Evolutionary conservation across 768 basidiomycete species (phyloP).

Genomic region (Floccularia luteovirens): DNA sequence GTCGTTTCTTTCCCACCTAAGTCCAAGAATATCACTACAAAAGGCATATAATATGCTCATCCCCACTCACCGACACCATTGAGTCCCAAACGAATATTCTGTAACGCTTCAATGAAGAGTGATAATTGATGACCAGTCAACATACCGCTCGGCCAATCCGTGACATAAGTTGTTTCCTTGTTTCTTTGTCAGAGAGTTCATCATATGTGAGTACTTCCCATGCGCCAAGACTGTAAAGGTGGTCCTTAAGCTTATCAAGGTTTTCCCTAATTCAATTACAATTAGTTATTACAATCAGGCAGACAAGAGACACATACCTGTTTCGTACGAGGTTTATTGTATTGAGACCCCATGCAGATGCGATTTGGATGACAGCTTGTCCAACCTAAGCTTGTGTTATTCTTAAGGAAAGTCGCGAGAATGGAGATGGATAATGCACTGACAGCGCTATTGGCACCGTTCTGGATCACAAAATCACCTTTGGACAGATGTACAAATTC

Average conservation of each 20-base stretch:
- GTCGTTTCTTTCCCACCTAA: conserved; percentile 59
- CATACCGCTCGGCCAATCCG: conserved; percentile 60
- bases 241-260: conserved; percentile 37
- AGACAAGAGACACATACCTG: conserved; percentile 31
- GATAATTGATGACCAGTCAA: not conserved
- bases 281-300: not conserved
- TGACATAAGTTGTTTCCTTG: conserved; percentile 46
- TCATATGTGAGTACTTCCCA: conserved; percentile 75
- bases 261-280: conserved; percentile 37
- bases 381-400: conserved; percentile 47
- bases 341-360: conserved; percentile 58
- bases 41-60: not conserved
- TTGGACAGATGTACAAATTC: conserved; percentile 56
- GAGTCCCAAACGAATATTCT: conserved; percentile 39
- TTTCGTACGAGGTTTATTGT: conserved; percentile 80
- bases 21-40: conserved; percentile 1
- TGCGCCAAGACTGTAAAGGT: conserved; percentile 58
- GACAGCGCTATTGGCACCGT: conserved; percentile 81
- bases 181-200: conserved; percentile 51
- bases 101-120: not conserved
- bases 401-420: not conserved
- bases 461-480: conserved; percentile 82
- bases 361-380: conserved; percentile 82
- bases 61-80: conserved; percentile 39
- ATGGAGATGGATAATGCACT: conserved; percentile 12